These are phyloP conservation scores for Magnusiomyces fungicola DNA, from an alignment of 1,139 yeast species.

Conservation along the genomic window DNA sequence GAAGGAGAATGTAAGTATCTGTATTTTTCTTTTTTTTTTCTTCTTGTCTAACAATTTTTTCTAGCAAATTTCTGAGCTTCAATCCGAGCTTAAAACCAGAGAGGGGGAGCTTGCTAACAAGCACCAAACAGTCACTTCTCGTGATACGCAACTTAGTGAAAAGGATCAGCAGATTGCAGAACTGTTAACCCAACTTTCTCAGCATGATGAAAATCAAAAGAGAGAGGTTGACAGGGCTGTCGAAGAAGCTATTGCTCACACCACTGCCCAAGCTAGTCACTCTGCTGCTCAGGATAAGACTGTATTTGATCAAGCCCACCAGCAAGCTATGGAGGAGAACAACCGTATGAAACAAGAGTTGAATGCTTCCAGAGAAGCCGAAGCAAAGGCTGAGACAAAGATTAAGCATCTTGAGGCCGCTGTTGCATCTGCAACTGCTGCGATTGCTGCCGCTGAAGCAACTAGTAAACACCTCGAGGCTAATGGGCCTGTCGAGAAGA, in stretches of 20 bases:
- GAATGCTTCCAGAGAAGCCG: no score
- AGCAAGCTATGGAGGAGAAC: neutral
- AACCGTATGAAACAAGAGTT: neutral
- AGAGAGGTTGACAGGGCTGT: neutral
- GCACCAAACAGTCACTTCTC: neutral
- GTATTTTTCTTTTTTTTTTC: neutral
- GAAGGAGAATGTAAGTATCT: slow-evolving; percentile 16
- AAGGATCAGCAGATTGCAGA: neutral
- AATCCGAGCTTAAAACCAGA: slow-evolving; percentile 7
- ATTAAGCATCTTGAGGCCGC: no score
- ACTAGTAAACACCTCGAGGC: no score
- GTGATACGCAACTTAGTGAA: neutral
- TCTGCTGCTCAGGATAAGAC: neutral
- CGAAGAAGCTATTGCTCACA: neutral
- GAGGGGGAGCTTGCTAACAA: neutral
- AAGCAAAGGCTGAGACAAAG: no score
- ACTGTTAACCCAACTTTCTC: neutral
- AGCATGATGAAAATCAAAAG: neutral
- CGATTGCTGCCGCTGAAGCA: no score
- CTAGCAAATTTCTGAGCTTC: slow-evolving; percentile 11
- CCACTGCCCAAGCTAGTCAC: no score
- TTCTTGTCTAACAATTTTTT: neutral
- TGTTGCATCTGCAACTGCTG: neutral
- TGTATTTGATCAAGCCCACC: neutral
- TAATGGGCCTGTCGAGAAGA: slow-evolving; percentile 3